Evolutionary conservation across 2,329 filamentous ascomycete genomes (phyloP), one percentile per base, ranked within the genome.

Genomic region (Fusarium algeriense): DNA sequence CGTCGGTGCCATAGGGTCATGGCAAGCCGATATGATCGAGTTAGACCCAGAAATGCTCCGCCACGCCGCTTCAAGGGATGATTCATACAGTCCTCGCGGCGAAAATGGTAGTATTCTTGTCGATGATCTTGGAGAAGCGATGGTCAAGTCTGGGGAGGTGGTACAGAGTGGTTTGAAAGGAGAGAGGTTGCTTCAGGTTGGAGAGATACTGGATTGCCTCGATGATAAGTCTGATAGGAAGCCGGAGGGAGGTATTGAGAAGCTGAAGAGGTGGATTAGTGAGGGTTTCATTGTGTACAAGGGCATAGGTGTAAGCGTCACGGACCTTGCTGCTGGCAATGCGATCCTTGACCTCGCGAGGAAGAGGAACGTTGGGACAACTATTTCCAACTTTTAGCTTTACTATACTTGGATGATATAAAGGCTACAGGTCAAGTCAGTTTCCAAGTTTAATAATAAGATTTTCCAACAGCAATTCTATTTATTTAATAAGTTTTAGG

Each of bases 111-210:
- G 60, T 4, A 78, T 88, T 23, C 80, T 85, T 14, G 85, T 87
- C 12, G 86, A 88, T 73, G 90, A 86, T 55, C 83, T 90, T 0
- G 86, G 89, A 19, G 88, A 87, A 3, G 89, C 88, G 59, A 78
- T 92, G 23, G 84, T 87, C 64, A 89, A 92, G 73, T 89, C 91
- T 0, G 91, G 91, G 0, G 91, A 93, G 78, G 80, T 93, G 10
- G 86, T 92, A 12, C 86, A 91, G 79, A 90, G 90, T 0, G 86
- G 84, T 3, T 79, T 93, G 8, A 83, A 81, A 6, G 84, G 85
- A 0, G 81, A 87, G 20, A 85, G 91, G 64, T 81, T 92, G 2
- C 85, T 91, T 0, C 90, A 92, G 76, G 79, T 92, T n/a, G 90
- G 92, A n/a, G 45, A 73, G 38, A 37, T 74, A 2, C 10, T 77